These are phyloP conservation scores for Eimeria maxima DNA, from an alignment of 169 alveolate species.

Conservation along the genomic window DNA sequence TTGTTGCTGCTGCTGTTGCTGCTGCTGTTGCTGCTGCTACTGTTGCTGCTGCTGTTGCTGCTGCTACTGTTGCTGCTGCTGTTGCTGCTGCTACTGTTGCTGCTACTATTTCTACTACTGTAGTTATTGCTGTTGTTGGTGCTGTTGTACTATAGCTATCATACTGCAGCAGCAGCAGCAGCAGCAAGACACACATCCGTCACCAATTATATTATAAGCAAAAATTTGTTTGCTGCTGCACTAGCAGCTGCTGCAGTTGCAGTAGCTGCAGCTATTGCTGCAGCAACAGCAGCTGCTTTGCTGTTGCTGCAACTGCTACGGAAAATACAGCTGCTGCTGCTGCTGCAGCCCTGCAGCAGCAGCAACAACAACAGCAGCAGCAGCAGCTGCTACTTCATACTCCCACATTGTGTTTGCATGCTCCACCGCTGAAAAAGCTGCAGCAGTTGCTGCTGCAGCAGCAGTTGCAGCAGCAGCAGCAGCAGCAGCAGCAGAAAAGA, in stretches of 20 bases:
- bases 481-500: not conserved
- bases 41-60: not conserved
- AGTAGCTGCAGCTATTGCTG: not conserved
- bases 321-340: too few species aligned
- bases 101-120: too few species aligned
- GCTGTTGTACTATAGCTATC: not conserved
- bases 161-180: slow-evolving; percentile 28
- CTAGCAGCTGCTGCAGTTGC: not conserved
- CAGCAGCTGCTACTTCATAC: too few species aligned
- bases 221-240: slow-evolving; percentile 2
- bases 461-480: not conserved
- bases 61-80: too few species aligned
- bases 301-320: not conserved
- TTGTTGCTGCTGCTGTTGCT: not conserved
- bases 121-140: too few species aligned
- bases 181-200: not conserved
- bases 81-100: too few species aligned
- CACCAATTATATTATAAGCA: not conserved
- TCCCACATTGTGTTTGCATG: not conserved
- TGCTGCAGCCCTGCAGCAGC: too few species aligned
- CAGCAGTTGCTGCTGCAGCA: slow-evolving; percentile 19
- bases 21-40: not conserved
- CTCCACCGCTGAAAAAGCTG: too few species aligned
- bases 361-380: too few species aligned
- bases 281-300: slow-evolving; percentile 16